Evolutionary conservation across 306 rosid genomes (phyloP).

Genomic region (Senna siamea): DNA sequence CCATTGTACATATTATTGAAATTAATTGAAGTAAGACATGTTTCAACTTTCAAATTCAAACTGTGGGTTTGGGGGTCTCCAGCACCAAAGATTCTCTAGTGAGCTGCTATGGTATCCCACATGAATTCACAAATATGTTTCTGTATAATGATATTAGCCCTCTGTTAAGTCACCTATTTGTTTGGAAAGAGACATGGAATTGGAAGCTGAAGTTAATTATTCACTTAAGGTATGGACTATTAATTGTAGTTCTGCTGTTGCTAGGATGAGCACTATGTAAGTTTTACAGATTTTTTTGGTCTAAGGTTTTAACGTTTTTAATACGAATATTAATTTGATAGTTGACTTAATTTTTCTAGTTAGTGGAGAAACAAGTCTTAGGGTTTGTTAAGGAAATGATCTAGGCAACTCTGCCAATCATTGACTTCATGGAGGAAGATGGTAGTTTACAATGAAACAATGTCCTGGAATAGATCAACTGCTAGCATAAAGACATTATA

Average conservation of each 20-base stretch:
- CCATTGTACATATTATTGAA: constrained; percentile 11
- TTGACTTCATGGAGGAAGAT: neutral
- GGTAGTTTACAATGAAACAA: neutral
- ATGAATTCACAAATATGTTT: constrained; percentile 6
- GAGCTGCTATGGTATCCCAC: neutral
- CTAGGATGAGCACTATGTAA: neutral
- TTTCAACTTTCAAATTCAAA: constrained; percentile 27
- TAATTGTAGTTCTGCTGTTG: neutral
- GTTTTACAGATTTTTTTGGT: neutral
- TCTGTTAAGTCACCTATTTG: neutral
- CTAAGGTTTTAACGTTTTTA: neutral
- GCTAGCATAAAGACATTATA: constrained; percentile 11
- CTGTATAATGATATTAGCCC: neutral
- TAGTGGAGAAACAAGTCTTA: neutral
- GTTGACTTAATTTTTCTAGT: neutral
- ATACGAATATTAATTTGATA: neutral
- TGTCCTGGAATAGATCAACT: neutral
- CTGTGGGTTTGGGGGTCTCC: constrained; percentile 24
- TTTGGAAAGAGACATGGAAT: neutral
- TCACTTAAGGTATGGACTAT: constrained; percentile 1
- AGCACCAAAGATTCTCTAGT: neutral
- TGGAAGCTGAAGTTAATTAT: neutral
- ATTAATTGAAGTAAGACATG: constrained; percentile 26
- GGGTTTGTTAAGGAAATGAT: neutral
- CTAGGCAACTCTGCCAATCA: neutral